Percentiles rank a stretch among this genome's conserved stretches.
Evolutionary conservation across 2,329 filamentous ascomycete genomes (phyloP).

Genomic region (Penicillium sp.): DNA sequence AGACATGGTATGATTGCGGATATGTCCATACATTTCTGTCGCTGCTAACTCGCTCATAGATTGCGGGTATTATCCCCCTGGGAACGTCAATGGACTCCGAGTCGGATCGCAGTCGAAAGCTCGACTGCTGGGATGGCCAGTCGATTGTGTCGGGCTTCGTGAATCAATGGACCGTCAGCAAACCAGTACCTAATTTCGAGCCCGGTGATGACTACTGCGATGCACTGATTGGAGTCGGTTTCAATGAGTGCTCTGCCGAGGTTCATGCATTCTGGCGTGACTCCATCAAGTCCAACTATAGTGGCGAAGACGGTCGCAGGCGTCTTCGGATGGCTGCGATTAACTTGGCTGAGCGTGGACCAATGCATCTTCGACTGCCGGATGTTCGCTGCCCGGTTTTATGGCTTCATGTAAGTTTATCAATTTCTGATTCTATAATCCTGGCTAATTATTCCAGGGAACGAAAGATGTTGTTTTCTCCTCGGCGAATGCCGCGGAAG

Average conservation of each 20-base stretch:
- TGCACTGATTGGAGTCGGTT: conserved; percentile 49
- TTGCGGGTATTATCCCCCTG: conserved; percentile 52
- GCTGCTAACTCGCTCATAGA: conserved; percentile 31
- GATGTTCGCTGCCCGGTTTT: conserved; percentile 54
- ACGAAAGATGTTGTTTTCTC: conserved; percentile 20
- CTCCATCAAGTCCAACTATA: conserved; percentile 48
- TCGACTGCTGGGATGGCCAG: conserved; percentile 52
- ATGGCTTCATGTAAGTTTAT: conserved; percentile 46
- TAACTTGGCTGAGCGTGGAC: conserved; percentile 51
- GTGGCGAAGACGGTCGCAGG: conserved; percentile 50
- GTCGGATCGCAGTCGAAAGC: conserved; percentile 41
- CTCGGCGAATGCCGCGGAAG: conserved; percentile 6
- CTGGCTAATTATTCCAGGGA: conserved; percentile 11
- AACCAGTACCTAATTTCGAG: conserved; percentile 44
- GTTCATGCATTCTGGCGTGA: conserved; percentile 45
- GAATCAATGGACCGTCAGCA: conserved; percentile 41
- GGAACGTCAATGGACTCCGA: conserved; percentile 56
- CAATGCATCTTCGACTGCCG: conserved; percentile 45
- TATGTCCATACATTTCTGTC: neutral
- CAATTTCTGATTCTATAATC: neutral
- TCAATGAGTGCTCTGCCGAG: conserved; percentile 42
- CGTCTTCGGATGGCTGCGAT: conserved; percentile 52
- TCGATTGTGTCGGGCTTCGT: conserved; percentile 36
- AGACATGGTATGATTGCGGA: conserved; percentile 38
- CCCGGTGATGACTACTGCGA: conserved; percentile 45